Percentiles rank a stretch among this genome's conserved stretches.
Conservation (phyloP, 805 yeast species). For the Candida awuae region DNA sequence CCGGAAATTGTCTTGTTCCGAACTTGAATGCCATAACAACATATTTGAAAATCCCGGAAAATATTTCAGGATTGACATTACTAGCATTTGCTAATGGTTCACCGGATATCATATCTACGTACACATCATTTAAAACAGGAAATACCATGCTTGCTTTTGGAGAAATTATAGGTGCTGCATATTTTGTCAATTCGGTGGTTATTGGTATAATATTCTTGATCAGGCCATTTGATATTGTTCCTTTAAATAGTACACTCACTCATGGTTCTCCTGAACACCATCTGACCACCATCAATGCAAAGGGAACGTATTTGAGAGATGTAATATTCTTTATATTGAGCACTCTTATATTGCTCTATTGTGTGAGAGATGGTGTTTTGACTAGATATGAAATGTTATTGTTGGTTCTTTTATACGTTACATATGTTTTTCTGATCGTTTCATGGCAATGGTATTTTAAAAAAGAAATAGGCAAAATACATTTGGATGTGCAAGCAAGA, state of each 20-base stretch:
- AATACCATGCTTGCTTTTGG: slow-evolving; percentile 77
- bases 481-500: slow-evolving; percentile 21
- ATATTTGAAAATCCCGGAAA: slow-evolving; percentile 60
- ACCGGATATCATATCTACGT: slow-evolving; percentile 83
- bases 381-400: slow-evolving; percentile 44
- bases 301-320: slow-evolving; percentile 53
- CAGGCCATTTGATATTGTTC: slow-evolving; percentile 50
- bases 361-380: slow-evolving; percentile 46
- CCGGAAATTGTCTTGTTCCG: slow-evolving; percentile 79
- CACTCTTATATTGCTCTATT: slow-evolving; percentile 37
- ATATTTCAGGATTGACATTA: slow-evolving; percentile 79
- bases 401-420: slow-evolving; percentile 48
- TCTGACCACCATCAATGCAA: slow-evolving; percentile 26
- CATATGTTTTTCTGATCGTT: slow-evolving; percentile 49
- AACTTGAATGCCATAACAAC: slow-evolving; percentile 65
- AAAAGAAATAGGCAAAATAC: slow-evolving; percentile 12
- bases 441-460: slow-evolving; percentile 33
- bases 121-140: slow-evolving; percentile 64
- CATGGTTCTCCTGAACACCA: slow-evolving; percentile 1
- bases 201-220: slow-evolving; percentile 70
- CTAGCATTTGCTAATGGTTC: slow-evolving; percentile 90
- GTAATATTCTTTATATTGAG: slow-evolving; percentile 48
- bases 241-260: not conserved
- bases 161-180: slow-evolving; percentile 85
- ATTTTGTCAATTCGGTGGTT: slow-evolving; percentile 72